A percentile compares a stretch with the other conserved stretches of the same genome.
Conservation (phyloP, 345 rosid genomes). For the Erodium maritimum region DNA sequence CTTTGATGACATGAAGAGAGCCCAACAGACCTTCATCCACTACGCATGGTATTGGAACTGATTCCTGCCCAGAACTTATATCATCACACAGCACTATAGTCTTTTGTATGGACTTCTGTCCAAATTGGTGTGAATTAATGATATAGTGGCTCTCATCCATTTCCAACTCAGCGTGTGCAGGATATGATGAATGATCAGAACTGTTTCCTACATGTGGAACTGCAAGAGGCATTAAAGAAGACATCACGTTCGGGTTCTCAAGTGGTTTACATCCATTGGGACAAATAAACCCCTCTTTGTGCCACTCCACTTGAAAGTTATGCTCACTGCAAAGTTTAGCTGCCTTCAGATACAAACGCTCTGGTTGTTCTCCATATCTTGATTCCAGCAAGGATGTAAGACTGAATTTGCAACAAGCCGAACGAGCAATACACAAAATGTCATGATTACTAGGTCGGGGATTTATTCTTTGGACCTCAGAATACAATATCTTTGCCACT, state of each 20-base stretch:
- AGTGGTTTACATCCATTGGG: conserved; percentile 62
- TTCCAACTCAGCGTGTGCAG: conserved; percentile 35
- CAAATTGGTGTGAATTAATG: conserved; percentile 46
- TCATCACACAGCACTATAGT: conserved; percentile 52
- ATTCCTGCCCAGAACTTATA: conserved; percentile 80
- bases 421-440: conserved; percentile 61
- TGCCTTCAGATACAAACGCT: conserved; percentile 68
- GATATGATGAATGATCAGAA: conserved; percentile 16
- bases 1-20: conserved; percentile 15
- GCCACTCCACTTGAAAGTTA: conserved; percentile 75
- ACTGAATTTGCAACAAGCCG: conserved; percentile 79
- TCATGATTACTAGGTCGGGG: conserved; percentile 79
- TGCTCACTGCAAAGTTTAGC: conserved; percentile 92
- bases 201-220: conserved; percentile 17
- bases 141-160: conserved; percentile 81
- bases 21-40: conserved; percentile 49
- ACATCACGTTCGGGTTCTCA: conserved; percentile 23
- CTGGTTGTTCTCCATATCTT: conserved; percentile 63
- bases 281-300: conserved; percentile 60
- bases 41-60: conserved; percentile 59
- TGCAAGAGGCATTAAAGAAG: conserved; percentile 31
- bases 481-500: conserved; percentile 56
- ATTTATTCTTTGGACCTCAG: conserved; percentile 61
- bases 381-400: conserved; percentile 66
- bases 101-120: conserved; percentile 32